Conservation (phyloP, 2,329 filamentous ascomycete species). For the Neopestalotiopsis clavispora region DNA sequence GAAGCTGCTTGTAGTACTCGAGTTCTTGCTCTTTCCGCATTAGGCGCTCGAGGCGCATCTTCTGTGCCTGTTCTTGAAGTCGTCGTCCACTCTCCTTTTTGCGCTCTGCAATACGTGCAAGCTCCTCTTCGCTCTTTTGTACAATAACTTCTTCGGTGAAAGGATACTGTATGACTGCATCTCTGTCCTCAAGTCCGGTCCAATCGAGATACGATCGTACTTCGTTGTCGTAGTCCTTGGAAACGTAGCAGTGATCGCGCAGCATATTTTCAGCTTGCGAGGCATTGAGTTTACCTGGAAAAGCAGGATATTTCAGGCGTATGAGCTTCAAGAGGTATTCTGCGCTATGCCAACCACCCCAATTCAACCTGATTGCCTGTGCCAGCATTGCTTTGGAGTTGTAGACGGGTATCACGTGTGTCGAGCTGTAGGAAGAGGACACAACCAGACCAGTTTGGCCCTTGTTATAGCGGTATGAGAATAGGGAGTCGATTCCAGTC, state of each 20-base stretch:
- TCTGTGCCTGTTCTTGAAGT: conserved; percentile 93
- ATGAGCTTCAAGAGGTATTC: conserved; percentile 93
- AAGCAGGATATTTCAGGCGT: conserved; percentile 87
- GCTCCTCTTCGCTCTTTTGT: conserved; percentile 93
- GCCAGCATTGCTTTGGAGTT: conserved; percentile 83
- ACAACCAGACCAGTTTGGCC: conserved; percentile 87
- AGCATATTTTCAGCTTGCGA: conserved; percentile 89
- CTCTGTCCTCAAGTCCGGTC: conserved; percentile 88
- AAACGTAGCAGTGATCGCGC: conserved; percentile 87
- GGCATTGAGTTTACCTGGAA: conserved; percentile 83
- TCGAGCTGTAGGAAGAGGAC: conserved; percentile 91
- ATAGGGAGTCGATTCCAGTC: conserved; percentile 95
- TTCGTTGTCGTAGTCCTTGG: conserved; percentile 81
- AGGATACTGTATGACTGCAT: conserved; percentile 89
- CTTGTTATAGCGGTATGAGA: conserved; percentile 92
- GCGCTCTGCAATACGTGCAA: conserved; percentile 87
- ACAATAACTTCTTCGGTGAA: conserved; percentile 89
- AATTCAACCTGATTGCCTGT: conserved; percentile 89
- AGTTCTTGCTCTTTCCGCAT: conserved; percentile 95
- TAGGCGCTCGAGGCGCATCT: conserved; percentile 94
- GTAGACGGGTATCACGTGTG: conserved; percentile 92
- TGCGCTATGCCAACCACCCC: conserved; percentile 88
- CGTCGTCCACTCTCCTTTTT: conserved; percentile 93
- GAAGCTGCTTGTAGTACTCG: conserved; percentile 89
- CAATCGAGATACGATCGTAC: conserved; percentile 81